Evolutionary conservation across 2,329 filamentous ascomycete genomes (phyloP).

Genomic region (Aspergillus fumigatus): DNA sequence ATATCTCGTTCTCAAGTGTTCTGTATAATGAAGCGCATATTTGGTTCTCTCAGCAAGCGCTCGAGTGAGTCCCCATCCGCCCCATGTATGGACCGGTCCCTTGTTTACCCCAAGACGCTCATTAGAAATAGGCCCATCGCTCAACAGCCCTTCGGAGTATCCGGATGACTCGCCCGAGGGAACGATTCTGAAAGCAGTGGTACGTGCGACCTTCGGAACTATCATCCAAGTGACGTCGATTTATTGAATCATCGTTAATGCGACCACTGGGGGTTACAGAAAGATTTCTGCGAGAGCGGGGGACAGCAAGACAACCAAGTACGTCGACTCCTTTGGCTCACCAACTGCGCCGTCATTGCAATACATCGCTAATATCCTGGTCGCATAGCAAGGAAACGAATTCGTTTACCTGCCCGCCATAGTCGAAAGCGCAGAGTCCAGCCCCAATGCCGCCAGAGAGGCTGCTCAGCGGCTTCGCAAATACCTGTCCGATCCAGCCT

Average conservation of each 20-base stretch:
- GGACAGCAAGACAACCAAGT: slow-evolving; percentile 52
- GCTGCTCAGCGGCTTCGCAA: slow-evolving; percentile 77
- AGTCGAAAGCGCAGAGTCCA: slow-evolving; percentile 92
- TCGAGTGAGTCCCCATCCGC: slow-evolving; percentile 22
- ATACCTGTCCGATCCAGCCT: slow-evolving; percentile 70
- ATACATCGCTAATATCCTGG: neutral
- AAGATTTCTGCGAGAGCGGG: slow-evolving; percentile 75
- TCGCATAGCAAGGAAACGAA: slow-evolving; percentile 66
- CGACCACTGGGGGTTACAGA: slow-evolving; percentile 44
- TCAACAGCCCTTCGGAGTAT: slow-evolving; percentile 19
- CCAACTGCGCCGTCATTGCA: neutral
- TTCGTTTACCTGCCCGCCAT: slow-evolving; percentile 89
- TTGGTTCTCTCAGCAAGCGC: slow-evolving; percentile 29
- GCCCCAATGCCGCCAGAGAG: slow-evolving; percentile 75
- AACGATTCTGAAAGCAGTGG: slow-evolving; percentile 38
- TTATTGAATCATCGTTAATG: neutral
- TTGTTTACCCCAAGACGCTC: slow-evolving; percentile 2
- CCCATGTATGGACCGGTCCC: slow-evolving; percentile 3
- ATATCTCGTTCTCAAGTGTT: neutral
- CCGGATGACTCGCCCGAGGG: slow-evolving; percentile 38
- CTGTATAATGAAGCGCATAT: slow-evolving; percentile 33
- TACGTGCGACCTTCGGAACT: slow-evolving; percentile 17
- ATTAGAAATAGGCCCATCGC: slow-evolving; percentile 19
- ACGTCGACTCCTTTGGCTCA: slow-evolving; percentile 16
- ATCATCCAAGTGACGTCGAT: neutral